These are phyloP conservation scores for Nevesoporus exiguus DNA, from an alignment of 768 basidiomycete genomes.

Conservation along the genomic window DNA sequence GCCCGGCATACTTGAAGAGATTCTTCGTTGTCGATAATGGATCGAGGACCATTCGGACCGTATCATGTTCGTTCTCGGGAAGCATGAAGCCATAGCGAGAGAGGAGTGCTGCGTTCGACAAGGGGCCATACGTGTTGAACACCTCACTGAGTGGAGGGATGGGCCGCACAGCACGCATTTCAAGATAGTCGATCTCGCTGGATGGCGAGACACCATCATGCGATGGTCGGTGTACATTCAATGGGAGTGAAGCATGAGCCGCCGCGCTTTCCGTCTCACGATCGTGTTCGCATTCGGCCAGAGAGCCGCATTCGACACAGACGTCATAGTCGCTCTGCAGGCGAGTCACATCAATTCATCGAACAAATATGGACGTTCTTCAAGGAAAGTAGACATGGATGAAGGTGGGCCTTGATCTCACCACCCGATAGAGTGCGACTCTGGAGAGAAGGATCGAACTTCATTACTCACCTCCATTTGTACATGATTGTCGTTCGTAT, in stretches of 20 bases:
- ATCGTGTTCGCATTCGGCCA: slow-evolving; percentile 68
- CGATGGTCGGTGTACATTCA: slow-evolving; percentile 7
- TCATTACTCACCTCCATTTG: slow-evolving; percentile 60
- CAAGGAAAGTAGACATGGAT: neutral
- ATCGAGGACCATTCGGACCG: slow-evolving; percentile 36
- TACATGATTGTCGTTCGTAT: slow-evolving; percentile 62
- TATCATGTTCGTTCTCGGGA: slow-evolving; percentile 69
- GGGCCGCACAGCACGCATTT: slow-evolving; percentile 63
- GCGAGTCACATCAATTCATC: slow-evolving; percentile 9
- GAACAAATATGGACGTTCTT: neutral
- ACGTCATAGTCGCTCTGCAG: slow-evolving; percentile 69
- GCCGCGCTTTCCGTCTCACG: slow-evolving; percentile 21
- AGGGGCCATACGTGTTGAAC: slow-evolving; percentile 74
- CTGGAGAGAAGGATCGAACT: slow-evolving; percentile 14
- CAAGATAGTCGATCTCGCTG: slow-evolving; percentile 42
- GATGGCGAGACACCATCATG: slow-evolving; percentile 12
- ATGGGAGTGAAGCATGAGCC: neutral
- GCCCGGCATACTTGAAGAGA: slow-evolving; percentile 12
- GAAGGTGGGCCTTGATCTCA: slow-evolving; percentile 2
- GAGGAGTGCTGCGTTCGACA: slow-evolving; percentile 65
- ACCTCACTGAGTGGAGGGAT: slow-evolving; percentile 53
- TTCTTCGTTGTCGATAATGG: slow-evolving; percentile 15
- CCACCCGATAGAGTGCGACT: slow-evolving; percentile 20
- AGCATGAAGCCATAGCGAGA: slow-evolving; percentile 70
- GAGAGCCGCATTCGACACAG: slow-evolving; percentile 66